Evolutionary conservation across 208 protist species (phyloP), one percentile per base, ranked within the genome.

Genomic region (Acanthamoeba lenticulata): DNA sequence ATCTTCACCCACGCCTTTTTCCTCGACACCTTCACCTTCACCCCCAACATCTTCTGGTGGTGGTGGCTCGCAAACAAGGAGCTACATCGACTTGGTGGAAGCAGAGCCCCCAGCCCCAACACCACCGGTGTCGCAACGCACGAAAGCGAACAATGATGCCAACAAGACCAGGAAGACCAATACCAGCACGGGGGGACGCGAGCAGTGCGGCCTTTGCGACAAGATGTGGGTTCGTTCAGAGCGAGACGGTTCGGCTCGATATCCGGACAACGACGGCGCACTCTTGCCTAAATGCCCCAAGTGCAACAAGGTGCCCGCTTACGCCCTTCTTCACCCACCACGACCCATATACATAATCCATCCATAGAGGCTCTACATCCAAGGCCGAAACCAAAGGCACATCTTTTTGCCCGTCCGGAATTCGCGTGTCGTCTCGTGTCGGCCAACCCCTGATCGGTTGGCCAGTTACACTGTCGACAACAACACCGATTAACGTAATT

Each of bases 281-380:
- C 49, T 90, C n/a, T 7, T 90, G 24, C 47, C 83, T 29, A 90
- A 90, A 24, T 90, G 83, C 40, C 38, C 83, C 83, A 90, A 90
- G 83, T 90, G 83, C 32, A 60, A 45, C 49, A 90, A 90, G 83
- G 83, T 90, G 24, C 42, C 21, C 5, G 1, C 21, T 6, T 36
- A 57, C 32, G 6, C 40, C 29, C 40, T 67, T 40, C 40, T 24
- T 17, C 47, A 15, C 21, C 34, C 45, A 11, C 42, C 45, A 55
- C 69, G 11, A 15, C 17, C 69, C 24, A 40, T 13, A 13, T 29
- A 44, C 69, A 44, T 79, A 9, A 40, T 15, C 17, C 69, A 34
- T 29, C 69, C 9, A 9, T 29, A 9, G 36, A 9, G 11, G 15
- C 11, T 79, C 69, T 24, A 79, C 17, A 29, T 60, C 52, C 15